A percentile compares a stretch with the other conserved stretches of the same genome.
These are phyloP conservation scores for Xenosphaeropsis pyriputrescens DNA, from an alignment of 2,329 filamentous ascomycete species.

Conservation along the genomic window DNA sequence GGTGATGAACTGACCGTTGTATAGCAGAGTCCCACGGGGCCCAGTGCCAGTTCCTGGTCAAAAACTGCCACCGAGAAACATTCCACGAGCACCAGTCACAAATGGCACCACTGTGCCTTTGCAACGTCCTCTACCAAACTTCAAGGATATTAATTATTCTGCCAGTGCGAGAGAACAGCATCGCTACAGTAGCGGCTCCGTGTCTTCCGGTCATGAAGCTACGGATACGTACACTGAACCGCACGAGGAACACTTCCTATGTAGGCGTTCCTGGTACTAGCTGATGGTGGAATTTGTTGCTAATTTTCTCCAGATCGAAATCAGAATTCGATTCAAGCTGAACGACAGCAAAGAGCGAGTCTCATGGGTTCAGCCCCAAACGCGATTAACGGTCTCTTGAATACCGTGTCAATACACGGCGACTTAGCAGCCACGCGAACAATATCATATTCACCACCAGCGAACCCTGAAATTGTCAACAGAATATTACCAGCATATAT, in stretches of 20 bases:
- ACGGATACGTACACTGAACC: conserved; percentile 6
- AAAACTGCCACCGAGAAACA: no score
- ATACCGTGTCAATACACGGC: conserved; percentile 12
- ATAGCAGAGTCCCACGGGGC: not conserved
- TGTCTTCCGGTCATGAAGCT: conserved; percentile 4
- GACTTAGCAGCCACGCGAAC: conserved; percentile 6
- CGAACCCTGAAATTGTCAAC: conserved; percentile 2
- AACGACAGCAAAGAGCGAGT: conserved; percentile 7
- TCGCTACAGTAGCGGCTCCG: conserved; percentile 10
- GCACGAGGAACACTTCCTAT: conserved; percentile 17
- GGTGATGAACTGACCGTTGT: not conserved
- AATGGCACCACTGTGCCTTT: no score
- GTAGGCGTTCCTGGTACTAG: conserved; percentile 8
- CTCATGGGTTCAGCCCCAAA: conserved; percentile 6
- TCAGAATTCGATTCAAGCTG: conserved; percentile 7
- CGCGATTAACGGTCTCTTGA: conserved; percentile 8
- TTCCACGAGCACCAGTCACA: no score
- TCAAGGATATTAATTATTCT: no score
- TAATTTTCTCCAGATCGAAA: conserved; percentile 11
- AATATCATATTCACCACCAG: not conserved
- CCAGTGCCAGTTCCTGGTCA: no score
- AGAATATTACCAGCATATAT: conserved; percentile 48
- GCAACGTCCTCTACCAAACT: no score
- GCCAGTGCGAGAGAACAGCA: conserved; percentile 2
- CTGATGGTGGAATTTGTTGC: conserved; percentile 2